These are phyloP conservation scores for Colletotrichum caudatum DNA, from an alignment of 2,329 filamentous ascomycete genomes.

Conservation along the genomic window DNA sequence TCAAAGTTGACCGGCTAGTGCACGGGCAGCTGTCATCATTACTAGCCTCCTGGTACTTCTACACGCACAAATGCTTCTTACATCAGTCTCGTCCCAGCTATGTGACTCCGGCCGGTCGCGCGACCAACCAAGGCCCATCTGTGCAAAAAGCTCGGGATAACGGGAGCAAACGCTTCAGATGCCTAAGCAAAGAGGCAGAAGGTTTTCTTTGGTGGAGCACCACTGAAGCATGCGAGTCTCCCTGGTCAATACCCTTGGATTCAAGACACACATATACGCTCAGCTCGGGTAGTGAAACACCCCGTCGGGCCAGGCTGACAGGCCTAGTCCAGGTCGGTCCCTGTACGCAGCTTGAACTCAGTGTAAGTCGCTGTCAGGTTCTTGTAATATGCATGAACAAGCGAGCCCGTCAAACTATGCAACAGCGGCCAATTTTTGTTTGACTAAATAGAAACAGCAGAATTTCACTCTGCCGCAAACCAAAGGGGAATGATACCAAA, in stretches of 20 bases:
- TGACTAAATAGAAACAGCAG: not conserved
- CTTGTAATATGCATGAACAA: not conserved
- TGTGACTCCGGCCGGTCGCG: not conserved
- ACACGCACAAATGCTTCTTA: too few species aligned
- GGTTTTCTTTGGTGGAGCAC: not conserved
- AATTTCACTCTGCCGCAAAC: not conserved
- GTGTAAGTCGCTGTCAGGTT: not conserved
- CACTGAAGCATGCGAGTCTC: not conserved
- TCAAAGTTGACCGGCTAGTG: not conserved
- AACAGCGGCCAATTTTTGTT: not conserved
- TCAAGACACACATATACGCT: not conserved
- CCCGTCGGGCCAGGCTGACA: not conserved
- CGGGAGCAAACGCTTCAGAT: not conserved
- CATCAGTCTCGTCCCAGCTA: too few species aligned
- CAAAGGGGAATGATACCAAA: not conserved
- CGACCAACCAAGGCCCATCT: not conserved
- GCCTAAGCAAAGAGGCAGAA: not conserved
- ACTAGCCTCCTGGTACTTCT: too few species aligned
- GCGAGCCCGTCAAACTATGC: not conserved
- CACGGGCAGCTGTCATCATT: not conserved
- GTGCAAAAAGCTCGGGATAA: not conserved
- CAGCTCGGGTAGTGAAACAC: not conserved
- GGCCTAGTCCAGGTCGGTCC: not conserved
- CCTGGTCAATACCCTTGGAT: not conserved
- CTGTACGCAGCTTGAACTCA: not conserved